phyloP scores from a whole-genome alignment of 495 filamentous ascomycete genomes.

The Amphirosellinia nigrospora region DNA sequence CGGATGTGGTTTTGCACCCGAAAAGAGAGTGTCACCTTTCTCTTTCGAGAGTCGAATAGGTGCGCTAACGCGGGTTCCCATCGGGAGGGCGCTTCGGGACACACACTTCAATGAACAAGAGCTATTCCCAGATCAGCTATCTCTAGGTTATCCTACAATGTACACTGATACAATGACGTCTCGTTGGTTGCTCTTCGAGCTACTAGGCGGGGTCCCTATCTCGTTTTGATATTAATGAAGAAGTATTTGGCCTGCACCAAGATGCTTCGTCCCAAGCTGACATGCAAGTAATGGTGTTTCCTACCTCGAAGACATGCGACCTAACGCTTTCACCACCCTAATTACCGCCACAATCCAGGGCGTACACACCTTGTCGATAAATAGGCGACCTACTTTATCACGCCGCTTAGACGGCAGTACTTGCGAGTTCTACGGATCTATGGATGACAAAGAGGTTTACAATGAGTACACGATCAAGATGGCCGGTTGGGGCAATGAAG shows the following conservation, averaged over 20 bases:
- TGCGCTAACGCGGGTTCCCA: slow-evolving; percentile 22
- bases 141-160: not conserved
- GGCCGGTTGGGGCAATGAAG: slow-evolving; percentile 22
- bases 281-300: not conserved
- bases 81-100: slow-evolving; percentile 21
- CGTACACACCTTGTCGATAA: not conserved
- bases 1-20: not conserved
- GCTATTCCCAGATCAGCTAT: not conserved
- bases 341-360: not conserved
- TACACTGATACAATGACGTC: not conserved
- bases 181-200: not conserved
- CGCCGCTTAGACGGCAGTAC: slow-evolving; percentile 12
- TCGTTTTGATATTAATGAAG: not conserved
- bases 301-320: slow-evolving; percentile 17
- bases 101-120: not conserved
- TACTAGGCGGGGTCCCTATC: not conserved
- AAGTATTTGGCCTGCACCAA: not conserved
- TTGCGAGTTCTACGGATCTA: slow-evolving; percentile 24
- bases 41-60: not conserved
- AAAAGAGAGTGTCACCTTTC: not conserved
- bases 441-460: not conserved
- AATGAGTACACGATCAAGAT: slow-evolving; percentile 25
- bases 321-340: not conserved
- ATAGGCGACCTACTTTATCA: not conserved
- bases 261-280: not conserved